Evolutionary conservation across 257 asterid genomes (phyloP), one percentile per base, ranked within the genome.

Genomic region (Plectranthus barbatus): DNA sequence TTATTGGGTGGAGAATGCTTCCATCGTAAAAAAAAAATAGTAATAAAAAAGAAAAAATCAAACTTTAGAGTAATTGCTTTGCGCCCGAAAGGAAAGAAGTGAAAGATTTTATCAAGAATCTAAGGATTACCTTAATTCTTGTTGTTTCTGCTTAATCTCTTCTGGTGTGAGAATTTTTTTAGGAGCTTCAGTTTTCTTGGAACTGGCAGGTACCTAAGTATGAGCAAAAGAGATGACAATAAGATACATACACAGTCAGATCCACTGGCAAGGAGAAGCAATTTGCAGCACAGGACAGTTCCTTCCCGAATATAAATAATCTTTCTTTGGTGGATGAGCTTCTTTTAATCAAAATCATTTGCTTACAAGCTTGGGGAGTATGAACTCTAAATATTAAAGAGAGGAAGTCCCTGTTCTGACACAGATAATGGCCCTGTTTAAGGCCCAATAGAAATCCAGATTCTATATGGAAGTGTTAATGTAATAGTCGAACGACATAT

Each of bases 131-230:
- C 86, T 90, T 62, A 93, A 67, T 82, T 90, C 97, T 40, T 81
- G 71, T 53, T 75, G 92, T 70, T 90, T 93, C 72, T 63, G 72
- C 76, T 80, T 80, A 71, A 84, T 72, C 77, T 90, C 97, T 71
- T 90, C 96, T 15, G 95, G 89, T 37, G 97, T 90, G 60, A 90
- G 95, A 52, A 87, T 72, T 50, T 79, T 81, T 72, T 82, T 90
- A 45, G 89, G 79, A 71, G 86, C 80, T 83, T 69, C 95, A 36
- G 78, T 55, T 51, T 82, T 81, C 67, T 76, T 78, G 62, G 84
- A 66, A 76, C 74, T 76, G 56, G 61, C 83, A 56, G 96, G 81
- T 59, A 85, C 95, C 99, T 92, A 73, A 40, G 49, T 21, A 76
- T 13, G 23, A 65, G 66, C 26, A 56, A 29, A 55, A 55, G 48